These are phyloP conservation scores for Pisolithus orientalis DNA, from an alignment of 768 basidiomycete genomes.

Conservation along the genomic window DNA sequence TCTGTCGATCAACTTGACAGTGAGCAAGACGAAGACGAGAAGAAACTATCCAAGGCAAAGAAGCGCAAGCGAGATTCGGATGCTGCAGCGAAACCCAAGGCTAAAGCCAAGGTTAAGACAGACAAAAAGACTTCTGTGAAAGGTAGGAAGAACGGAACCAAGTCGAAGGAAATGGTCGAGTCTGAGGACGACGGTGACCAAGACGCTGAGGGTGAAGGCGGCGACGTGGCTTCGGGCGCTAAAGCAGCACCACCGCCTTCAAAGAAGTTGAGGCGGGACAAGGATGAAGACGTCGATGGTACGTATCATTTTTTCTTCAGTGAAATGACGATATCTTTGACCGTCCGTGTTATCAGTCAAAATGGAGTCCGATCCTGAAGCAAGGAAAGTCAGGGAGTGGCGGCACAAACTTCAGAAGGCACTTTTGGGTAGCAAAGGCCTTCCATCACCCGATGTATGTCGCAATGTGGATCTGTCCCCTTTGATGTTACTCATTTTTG, in stretches of 20 bases:
- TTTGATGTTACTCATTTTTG: slow-evolving; percentile 5
- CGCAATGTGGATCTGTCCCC: background rate
- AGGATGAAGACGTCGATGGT: slow-evolving; percentile 61
- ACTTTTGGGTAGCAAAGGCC: slow-evolving; percentile 60
- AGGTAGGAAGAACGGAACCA: slow-evolving; percentile 50
- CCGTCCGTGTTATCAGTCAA: slow-evolving; percentile 26
- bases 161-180: slow-evolving; percentile 59
- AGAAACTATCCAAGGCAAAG: slow-evolving; percentile 40
- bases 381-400: slow-evolving; percentile 81
- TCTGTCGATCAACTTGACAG: slow-evolving; percentile 63
- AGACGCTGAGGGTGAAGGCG: slow-evolving; percentile 41
- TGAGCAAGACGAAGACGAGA: slow-evolving; percentile 47
- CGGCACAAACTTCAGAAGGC: slow-evolving; percentile 88
- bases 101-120: slow-evolving; percentile 42
- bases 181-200: slow-evolving; percentile 56
- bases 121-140: slow-evolving; percentile 30
- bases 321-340: background rate
- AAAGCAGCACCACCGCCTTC: slow-evolving; percentile 54
- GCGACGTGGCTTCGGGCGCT: slow-evolving; percentile 43
- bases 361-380: slow-evolving; percentile 53
- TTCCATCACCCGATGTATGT: slow-evolving; percentile 62
- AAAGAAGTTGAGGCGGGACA: slow-evolving; percentile 57
- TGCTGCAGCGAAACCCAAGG: slow-evolving; percentile 32
- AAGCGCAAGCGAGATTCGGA: slow-evolving; percentile 65
- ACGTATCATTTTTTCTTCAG: slow-evolving; percentile 16